Conservation (phyloP, 192 early-diverging fungal genomes). For the Backusella tuberculispora region DNA sequence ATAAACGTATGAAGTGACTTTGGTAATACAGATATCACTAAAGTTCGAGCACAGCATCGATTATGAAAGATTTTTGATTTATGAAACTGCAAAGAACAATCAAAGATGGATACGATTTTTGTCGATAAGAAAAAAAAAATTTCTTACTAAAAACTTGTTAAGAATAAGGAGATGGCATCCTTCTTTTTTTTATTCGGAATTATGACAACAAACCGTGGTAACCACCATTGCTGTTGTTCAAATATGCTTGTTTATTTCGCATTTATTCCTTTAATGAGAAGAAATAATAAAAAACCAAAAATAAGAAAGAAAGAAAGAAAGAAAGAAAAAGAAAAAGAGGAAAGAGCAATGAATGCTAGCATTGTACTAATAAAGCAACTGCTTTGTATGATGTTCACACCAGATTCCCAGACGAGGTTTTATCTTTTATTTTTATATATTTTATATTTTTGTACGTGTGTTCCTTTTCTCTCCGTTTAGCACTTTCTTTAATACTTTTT, state of each 20-base stretch:
- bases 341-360: neutral
- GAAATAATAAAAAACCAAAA: neutral
- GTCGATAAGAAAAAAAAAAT: neutral
- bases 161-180: neutral
- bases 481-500: neutral
- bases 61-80: neutral
- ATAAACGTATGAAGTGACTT: neutral
- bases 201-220: neutral
- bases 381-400: slow-evolving; percentile 18
- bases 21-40: neutral
- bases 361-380: neutral
- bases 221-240: too few species aligned
- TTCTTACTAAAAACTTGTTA: neutral
- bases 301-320: neutral
- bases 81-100: slow-evolving; percentile 9
- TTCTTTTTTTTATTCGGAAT: neutral
- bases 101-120: neutral
- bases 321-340: neutral
- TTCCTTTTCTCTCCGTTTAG: slow-evolving; percentile 9
- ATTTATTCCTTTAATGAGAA: neutral
- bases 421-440: slow-evolving; percentile 13
- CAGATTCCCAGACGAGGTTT: slow-evolving; percentile 19
- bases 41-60: slow-evolving; percentile 8
- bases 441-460: slow-evolving; percentile 17
- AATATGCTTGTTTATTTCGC: too few species aligned